Percentiles rank a stretch among this genome's conserved stretches.
phyloP scores from a whole-genome alignment of 2,329 filamentous ascomycete species.

The Colletotrichum sp. region DNA sequence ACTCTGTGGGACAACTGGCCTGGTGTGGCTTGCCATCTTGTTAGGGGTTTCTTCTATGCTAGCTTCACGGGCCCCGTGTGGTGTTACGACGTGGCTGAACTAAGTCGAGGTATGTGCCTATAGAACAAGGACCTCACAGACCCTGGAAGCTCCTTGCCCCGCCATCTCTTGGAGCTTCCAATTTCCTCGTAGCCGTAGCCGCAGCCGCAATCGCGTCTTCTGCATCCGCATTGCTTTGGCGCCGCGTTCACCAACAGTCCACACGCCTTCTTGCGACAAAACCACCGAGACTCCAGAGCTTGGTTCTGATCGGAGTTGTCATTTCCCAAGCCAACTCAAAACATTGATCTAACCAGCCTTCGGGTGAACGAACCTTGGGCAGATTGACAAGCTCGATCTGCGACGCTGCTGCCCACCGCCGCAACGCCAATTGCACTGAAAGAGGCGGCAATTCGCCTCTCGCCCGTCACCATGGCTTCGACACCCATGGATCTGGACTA shows the following conservation, averaged over 20 bases:
- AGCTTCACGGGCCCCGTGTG: neutral
- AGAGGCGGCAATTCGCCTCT: neutral
- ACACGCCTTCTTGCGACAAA: neutral
- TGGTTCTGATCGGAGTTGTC: neutral
- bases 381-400: neutral
- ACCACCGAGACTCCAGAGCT: neutral
- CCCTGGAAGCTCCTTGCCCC: neutral
- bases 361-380: neutral
- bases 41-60: neutral
- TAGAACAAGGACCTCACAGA: neutral
- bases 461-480: constrained; percentile 46
- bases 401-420: neutral
- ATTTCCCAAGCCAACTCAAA: neutral
- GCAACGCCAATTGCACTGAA: neutral
- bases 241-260: neutral
- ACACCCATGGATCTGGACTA: constrained; percentile 64
- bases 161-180: neutral
- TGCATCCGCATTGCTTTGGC: neutral
- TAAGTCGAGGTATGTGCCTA: neutral
- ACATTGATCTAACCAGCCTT: neutral
- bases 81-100: neutral
- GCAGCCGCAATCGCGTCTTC: neutral
- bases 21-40: neutral
- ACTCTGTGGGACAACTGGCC: neutral
- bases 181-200: neutral